Evolutionary conservation across 148 eudicot genomes (phyloP), one percentile per base, ranked within the genome.

Genomic region (Pouteria glomerata): DNA sequence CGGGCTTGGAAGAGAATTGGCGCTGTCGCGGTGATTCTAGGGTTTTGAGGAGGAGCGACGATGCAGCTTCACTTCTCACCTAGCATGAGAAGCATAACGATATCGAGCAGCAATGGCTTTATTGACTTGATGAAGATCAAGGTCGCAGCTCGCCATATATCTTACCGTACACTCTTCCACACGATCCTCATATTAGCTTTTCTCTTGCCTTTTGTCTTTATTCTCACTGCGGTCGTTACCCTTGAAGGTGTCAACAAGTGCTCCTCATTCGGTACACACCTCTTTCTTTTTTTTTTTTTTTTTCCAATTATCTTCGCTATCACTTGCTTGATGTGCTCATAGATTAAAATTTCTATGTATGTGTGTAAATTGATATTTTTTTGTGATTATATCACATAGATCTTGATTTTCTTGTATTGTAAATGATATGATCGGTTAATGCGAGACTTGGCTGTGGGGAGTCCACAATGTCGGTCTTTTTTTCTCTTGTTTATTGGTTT

Each of bases 21-120:
- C 24, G 53, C 30, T 6, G 66, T 58, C 52, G 71, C 19, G 72
- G 48, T 55, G 74, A 56, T 61, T 34, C 61, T 63, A 73, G 77
- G 82, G 74, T 44, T 72, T 57, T 39, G 63, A 39, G 64, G 48
- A 70, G 76, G 70, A 23, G 57, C 69, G 89, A 90, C 84, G 87
- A 95, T 95, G 99, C 99, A 95, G 99, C 97, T 95, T 81, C 96
- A 88, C 78, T 88, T 95, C 74, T 95, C 99, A 77, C 99, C 97
- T 82, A 88, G 96, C 81, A 95, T 89, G 97, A 91, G 92, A 88
- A 95, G 99, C 75, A 85, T 95, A 80, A 95, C 99, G 53, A 89
- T 95, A 79, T 91, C 93, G 74, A 85, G 86, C 74, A 85, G 68
- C 73, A 74, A 74, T 84, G 87, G 92, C 11, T 89, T 89, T 64